Evolutionary conservation across 1,284 basidiomycete genomes (phyloP), one percentile per base, ranked within the genome.

Genomic region (Cutaneotrichosporon sp.): DNA sequence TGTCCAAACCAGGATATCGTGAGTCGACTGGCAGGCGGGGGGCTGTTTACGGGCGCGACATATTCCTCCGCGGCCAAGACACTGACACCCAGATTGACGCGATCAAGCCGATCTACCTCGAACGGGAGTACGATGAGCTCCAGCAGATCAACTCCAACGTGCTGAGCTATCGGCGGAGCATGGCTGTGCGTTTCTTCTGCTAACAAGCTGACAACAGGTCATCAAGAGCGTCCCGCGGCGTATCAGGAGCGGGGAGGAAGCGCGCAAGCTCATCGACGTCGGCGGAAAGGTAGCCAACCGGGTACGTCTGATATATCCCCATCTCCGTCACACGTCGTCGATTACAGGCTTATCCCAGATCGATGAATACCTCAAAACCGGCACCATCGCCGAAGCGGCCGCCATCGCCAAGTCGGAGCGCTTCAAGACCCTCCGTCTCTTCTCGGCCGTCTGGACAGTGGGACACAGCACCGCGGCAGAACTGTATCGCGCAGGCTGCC

Each of bases 1-100:
- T 74, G 74, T 45, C 47, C 64, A 16, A 75, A 75, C 56, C 72
- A 75, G 51, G 72, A 75, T 56, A 70, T 75, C 6, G 73, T 71
- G 46, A 55, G 71, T 66, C 11, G n/a, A 11, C 26, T 19, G 11
- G 16, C n/a, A 11, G 14, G 4, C 3, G 8, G 17, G 24, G n/a
- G 24, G n/a, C n/a, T n/a, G n/a, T n/a, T n/a, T n/a, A n/a, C n/a
- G n/a, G n/a, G n/a, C n/a, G n/a, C n/a, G n/a, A n/a, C n/a, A n/a
- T n/a, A n/a, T n/a, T n/a, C n/a, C n/a, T n/a, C n/a, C n/a, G n/a
- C n/a, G n/a, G n/a, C n/a, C n/a, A n/a, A n/a, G n/a, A n/a, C n/a
- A n/a, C n/a, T n/a, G n/a, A n/a, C n/a, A 49, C 27, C 6, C 27
- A 75, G 72, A 68, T 75, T 45, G 61, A 73, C 51, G 74, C 72